These are phyloP conservation scores for Rhytidiadelphus loreus DNA, from an alignment of 225 moss, liverwort and hornwort species.

Conservation along the genomic window DNA sequence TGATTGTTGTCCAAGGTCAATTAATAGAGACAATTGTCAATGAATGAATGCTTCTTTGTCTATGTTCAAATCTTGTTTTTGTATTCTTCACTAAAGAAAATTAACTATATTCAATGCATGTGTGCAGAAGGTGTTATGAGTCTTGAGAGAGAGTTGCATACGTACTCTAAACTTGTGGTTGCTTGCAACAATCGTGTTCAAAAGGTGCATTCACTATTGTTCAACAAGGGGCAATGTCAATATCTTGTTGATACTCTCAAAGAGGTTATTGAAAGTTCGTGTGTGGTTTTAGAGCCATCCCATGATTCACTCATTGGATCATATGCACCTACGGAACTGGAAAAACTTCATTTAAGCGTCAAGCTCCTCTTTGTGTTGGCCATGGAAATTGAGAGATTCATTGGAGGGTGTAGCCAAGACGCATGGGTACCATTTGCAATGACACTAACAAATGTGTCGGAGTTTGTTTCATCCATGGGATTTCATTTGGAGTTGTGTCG, in stretches of 20 bases:
- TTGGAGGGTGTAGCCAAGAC: neutral
- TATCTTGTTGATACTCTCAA: neutral
- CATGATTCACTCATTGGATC: neutral
- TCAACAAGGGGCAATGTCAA: neutral
- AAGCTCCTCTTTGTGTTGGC: neutral
- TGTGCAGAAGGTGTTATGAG: neutral
- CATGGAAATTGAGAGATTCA: neutral
- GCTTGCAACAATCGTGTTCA: neutral
- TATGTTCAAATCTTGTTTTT: neutral
- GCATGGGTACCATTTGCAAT: neutral
- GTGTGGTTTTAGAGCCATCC: fast-evolving
- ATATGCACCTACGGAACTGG: too few relatives aligned
- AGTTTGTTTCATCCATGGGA: neutral
- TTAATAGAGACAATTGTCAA: neutral
- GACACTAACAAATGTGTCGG: neutral
- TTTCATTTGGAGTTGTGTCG: neutral
- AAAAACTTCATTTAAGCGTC: too few relatives aligned
- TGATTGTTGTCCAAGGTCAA: fast-evolving
- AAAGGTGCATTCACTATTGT: neutral
- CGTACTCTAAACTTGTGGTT: neutral
- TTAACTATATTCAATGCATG: neutral
- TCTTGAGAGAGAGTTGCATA: neutral
- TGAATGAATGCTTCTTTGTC: fast-evolving
- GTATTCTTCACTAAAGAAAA: neutral
- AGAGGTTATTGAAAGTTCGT: neutral